These are phyloP conservation scores for Lactarius sanguifluus DNA, from an alignment of 768 basidiomycete species.

Conservation along the genomic window DNA sequence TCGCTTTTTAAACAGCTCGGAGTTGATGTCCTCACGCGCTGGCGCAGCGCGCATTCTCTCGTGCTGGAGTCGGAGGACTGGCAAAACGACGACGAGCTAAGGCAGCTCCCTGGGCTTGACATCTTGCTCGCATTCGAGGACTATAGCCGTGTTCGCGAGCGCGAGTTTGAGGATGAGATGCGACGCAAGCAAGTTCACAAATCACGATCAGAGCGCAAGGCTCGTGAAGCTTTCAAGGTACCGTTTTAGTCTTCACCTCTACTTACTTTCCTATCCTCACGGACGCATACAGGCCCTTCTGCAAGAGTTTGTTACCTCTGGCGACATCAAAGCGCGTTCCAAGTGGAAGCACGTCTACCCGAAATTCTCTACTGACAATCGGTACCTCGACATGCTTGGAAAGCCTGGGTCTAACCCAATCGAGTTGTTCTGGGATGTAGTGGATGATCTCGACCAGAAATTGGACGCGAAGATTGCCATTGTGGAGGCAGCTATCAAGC, in stretches of 20 bases:
- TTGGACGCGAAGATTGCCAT: constrained; percentile 76
- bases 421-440: constrained; percentile 93
- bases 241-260: constrained; percentile 23
- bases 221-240: constrained; percentile 89
- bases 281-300: constrained; percentile 59
- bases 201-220: constrained; percentile 81
- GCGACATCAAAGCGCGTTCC: constrained; percentile 73
- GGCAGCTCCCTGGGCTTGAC: constrained; percentile 84
- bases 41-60: constrained; percentile 79
- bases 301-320: constrained; percentile 59
- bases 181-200: constrained; percentile 79
- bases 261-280: neutral
- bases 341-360: constrained; percentile 94
- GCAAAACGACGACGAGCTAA: constrained; percentile 72
- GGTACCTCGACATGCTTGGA: constrained; percentile 88
- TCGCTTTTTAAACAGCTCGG: constrained; percentile 81
- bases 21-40: constrained; percentile 91
- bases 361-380: constrained; percentile 67
- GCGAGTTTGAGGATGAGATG: constrained; percentile 88
- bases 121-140: constrained; percentile 93
- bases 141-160: constrained; percentile 84
- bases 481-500: constrained; percentile 60
- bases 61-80: constrained; percentile 79
- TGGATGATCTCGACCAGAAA: constrained; percentile 84
- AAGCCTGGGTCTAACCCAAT: constrained; percentile 93